Percentiles rank a stretch among this genome's conserved stretches.
Conservation (phyloP, 257 asterid genomes). For the Petunia secreta region DNA sequence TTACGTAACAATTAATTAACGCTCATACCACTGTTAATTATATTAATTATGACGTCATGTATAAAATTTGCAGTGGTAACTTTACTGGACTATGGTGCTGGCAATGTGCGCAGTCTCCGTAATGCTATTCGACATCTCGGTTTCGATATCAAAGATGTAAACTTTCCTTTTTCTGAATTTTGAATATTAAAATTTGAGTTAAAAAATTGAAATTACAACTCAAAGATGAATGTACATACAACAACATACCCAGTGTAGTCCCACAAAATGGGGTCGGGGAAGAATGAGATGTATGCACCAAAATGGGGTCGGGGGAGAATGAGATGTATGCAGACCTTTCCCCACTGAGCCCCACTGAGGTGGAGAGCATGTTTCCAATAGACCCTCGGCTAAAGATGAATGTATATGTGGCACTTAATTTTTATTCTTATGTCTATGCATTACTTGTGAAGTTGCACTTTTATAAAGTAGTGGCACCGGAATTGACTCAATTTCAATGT, state of each 20-base stretch:
- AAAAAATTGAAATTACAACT: neutral
- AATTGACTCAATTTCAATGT: neutral
- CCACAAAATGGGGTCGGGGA: no score
- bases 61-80: conserved; percentile 64
- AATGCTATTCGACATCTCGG: conserved; percentile 88
- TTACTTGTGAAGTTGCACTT: neutral
- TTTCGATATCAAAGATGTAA: conserved; percentile 76
- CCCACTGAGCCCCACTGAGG: no score
- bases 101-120: conserved; percentile 90
- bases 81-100: conserved; percentile 97
- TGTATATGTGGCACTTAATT: neutral
- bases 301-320: no score
- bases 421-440: neutral
- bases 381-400: neutral
- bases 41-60: neutral
- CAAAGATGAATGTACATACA: neutral
- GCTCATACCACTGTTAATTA: neutral
- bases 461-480: neutral
- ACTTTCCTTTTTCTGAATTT: neutral
- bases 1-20: neutral
- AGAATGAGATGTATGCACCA: no score
- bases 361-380: no score
- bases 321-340: no score
- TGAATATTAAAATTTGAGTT: no score
- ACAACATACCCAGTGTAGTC: no score